Conservation (phyloP, 768 basidiomycete species). For the Solioccasus polychromus region DNA sequence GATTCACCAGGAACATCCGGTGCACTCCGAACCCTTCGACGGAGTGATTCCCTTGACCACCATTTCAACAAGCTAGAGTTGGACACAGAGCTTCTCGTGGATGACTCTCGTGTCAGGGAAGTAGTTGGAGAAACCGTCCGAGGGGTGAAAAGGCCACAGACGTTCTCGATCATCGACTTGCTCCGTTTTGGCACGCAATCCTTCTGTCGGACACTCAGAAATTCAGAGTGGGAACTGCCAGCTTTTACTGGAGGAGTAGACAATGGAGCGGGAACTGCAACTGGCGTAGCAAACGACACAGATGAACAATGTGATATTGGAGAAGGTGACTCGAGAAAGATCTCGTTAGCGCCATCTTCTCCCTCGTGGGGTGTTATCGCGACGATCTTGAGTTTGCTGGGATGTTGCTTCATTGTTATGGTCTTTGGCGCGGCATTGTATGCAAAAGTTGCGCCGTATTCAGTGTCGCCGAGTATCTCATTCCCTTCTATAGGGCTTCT, state of each 20-base stretch:
- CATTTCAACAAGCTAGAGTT: constrained; percentile 39
- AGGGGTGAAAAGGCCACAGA: constrained; percentile 56
- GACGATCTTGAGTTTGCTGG: constrained; percentile 29
- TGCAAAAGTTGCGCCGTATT: constrained; percentile 4
- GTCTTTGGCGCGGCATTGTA: constrained; percentile 10
- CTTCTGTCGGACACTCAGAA: constrained; percentile 20
- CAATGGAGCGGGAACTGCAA: constrained; percentile 19
- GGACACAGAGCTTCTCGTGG: constrained; percentile 26
- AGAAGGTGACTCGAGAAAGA: constrained; percentile 32
- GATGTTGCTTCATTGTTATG: constrained; percentile 20
- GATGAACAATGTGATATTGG: constrained; percentile 41
- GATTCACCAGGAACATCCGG: constrained; percentile 41
- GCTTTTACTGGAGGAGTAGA: constrained; percentile 13
- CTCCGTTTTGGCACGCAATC: constrained; percentile 39
- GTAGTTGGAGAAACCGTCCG: constrained; percentile 42
- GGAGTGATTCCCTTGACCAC: constrained; percentile 49
- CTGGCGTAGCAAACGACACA: constrained; percentile 25
- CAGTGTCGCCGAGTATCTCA: constrained; percentile 14
- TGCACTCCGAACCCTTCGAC: constrained; percentile 51
- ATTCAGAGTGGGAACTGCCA: constrained; percentile 27
- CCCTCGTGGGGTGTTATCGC: constrained; percentile 21
- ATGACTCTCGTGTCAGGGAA: constrained; percentile 27
- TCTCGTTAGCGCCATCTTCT: constrained; percentile 24
- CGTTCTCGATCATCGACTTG: constrained; percentile 59
- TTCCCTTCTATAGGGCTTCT: constrained; percentile 42